Conservation (phyloP, 75 land plant species). For the Sequoia sempervirens region DNA sequence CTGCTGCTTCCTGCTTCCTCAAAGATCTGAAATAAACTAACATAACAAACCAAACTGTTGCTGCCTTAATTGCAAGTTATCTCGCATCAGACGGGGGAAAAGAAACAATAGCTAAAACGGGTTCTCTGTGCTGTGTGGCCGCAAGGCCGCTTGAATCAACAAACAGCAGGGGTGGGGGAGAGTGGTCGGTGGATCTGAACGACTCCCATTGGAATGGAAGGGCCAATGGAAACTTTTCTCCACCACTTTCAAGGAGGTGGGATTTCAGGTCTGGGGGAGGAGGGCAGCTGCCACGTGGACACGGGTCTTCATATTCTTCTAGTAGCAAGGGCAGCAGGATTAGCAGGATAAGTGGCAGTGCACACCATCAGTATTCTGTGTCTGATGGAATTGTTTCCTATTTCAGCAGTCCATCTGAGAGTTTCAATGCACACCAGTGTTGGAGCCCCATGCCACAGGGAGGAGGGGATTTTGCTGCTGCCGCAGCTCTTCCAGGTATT, state of each 20-base stretch:
- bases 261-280: constrained; percentile 32
- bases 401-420: constrained; percentile 59
- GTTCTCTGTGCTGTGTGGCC: constrained; percentile 48
- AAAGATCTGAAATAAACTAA: neutral
- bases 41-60: neutral
- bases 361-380: constrained; percentile 22
- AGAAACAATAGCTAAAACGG: constrained; percentile 27
- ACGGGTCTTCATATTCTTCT: constrained; percentile 38
- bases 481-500: constrained; percentile 28
- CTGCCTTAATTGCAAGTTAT: neutral
- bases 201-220: constrained; percentile 64
- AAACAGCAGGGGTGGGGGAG: constrained; percentile 12
- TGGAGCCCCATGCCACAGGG: constrained; percentile 65
- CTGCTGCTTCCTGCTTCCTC: neutral
- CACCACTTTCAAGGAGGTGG: constrained; percentile 47
- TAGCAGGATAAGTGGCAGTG: constrained; percentile 39
- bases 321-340: constrained; percentile 33
- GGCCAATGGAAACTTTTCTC: constrained; percentile 48
- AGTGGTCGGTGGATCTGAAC: constrained; percentile 51
- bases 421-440: constrained; percentile 29
- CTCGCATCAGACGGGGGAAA: neutral
- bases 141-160: constrained; percentile 36
- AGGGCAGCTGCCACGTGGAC: constrained; percentile 11
- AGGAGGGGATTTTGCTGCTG: constrained; percentile 19
- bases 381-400: constrained; percentile 38